Evolutionary conservation across 1,139 yeast genomes (phyloP), one percentile per base, ranked within the genome.

Genomic region (Sugiyamaella novakii): DNA sequence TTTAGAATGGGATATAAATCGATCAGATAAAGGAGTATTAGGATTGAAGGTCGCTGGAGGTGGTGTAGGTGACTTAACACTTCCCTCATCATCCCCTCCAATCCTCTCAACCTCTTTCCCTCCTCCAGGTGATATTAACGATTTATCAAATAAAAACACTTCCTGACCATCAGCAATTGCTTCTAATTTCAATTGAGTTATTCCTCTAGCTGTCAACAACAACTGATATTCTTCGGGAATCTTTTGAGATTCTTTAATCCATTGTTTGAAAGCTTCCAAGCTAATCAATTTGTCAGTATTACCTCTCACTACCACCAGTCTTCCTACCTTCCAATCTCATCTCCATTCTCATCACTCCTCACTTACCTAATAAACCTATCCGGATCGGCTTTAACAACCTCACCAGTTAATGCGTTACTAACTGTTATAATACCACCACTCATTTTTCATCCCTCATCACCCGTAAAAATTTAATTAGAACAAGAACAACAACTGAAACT

Each of bases 131-230:
- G 50, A 39, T 19, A 58, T 52, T 21, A 55, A 47, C 12, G 53
- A 51, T 37, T 54, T 58, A 52, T 66, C 68, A 45, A 55, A 66
- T 24, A 64, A 45, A 46, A 57, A 62, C 5, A 64, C 62, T 18
- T 49, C 44, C 40, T 54, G 59, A 12, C 66, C 64, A 30, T 59
- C 57, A 5, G 58, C 59, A 19, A 61, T 49, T 10, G 60, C 49
- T 45, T 64, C 68, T 27, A 62, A 52, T 45, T 58, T 59, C 12
- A 67, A 57, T 49, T 61, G 68, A 12, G 56, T 54, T 18, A 68
- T 50, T 41, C 51, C 53, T 17, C 63, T 61, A 3, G 60, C 55
- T 4, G 63, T 57, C 39, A 67, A 58, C 38, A 67, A 54, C 34
- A 67, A 57, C 52, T 67, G 64, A 42, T 58, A 53, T 19, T 54